phyloP scores from a whole-genome alignment of 805 yeast genomes.

The Yarrowia alimentaria region DNA sequence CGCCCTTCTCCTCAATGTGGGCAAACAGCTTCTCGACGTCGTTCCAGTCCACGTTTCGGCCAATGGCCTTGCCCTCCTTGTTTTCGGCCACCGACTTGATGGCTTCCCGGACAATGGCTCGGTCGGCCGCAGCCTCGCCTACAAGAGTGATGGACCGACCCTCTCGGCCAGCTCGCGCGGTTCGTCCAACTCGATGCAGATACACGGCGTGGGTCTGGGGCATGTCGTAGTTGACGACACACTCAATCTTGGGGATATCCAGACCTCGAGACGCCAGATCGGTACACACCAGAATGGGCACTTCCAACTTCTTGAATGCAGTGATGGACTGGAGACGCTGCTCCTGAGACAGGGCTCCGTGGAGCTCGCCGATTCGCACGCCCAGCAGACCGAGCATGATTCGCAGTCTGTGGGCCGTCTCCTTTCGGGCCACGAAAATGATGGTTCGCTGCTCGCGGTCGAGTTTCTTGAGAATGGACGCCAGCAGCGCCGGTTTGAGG shows the following conservation, averaged over 20 bases:
- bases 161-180: conserved; percentile 98
- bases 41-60: conserved; percentile 88
- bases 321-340: conserved; percentile 85
- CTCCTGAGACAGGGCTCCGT: conserved; percentile 81
- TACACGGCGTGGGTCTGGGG: conserved; percentile 90
- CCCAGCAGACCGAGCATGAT: conserved; percentile 77
- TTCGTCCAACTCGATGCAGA: conserved; percentile 97
- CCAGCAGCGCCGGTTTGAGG: conserved; percentile 78
- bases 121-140: conserved; percentile 84
- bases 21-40: conserved; percentile 69
- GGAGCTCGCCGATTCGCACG: conserved; percentile 73
- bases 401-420: conserved; percentile 82
- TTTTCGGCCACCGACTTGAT: conserved; percentile 58
- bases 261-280: conserved; percentile 99
- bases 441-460: conserved; percentile 74
- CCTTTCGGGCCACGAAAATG: conserved; percentile 89
- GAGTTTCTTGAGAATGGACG: conserved; percentile 63
- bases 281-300: conserved; percentile 89
- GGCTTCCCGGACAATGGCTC: conserved; percentile 87
- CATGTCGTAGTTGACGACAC: conserved; percentile 93
- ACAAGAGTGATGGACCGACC: conserved; percentile 93
- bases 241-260: conserved; percentile 96
- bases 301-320: conserved; percentile 75
- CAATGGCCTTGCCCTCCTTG: conserved; percentile 53
- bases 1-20: conserved; percentile 58